Evolutionary conservation across 1,284 basidiomycete genomes (phyloP).

Genomic region (Austroboletus olivaceoglutinosus): DNA sequence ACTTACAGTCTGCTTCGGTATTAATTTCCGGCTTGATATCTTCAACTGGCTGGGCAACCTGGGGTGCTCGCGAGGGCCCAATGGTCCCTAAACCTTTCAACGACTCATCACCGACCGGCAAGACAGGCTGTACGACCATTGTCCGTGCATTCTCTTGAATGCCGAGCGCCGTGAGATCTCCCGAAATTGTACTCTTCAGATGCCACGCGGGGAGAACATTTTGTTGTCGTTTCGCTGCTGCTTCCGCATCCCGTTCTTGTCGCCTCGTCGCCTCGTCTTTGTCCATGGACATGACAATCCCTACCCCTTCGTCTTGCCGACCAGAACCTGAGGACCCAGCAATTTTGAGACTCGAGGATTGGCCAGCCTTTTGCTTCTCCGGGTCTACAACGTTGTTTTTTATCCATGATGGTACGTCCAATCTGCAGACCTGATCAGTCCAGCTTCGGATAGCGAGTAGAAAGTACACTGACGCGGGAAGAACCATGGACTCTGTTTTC

Average conservation of each 20-base stretch:
- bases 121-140: slow-evolving; percentile 35
- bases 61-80: slow-evolving; percentile 37
- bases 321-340: slow-evolving; percentile 63
- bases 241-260: slow-evolving; percentile 65
- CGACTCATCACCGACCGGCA: slow-evolving; percentile 63
- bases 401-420: slow-evolving; percentile 82
- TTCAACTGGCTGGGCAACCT: slow-evolving; percentile 31
- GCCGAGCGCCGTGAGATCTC: slow-evolving; percentile 85
- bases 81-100: slow-evolving; percentile 61
- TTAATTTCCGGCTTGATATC: slow-evolving; percentile 58
- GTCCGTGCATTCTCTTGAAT: slow-evolving; percentile 60
- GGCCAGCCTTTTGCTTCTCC: slow-evolving; percentile 52
- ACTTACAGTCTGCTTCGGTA: slow-evolving; percentile 63
- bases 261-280: slow-evolving; percentile 72
- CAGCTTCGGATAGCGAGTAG: not conserved
- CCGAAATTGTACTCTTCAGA: slow-evolving; percentile 91
- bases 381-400: slow-evolving; percentile 61
- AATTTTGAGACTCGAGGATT: slow-evolving; percentile 60
- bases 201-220: slow-evolving; percentile 94
- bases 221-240: slow-evolving; percentile 79
- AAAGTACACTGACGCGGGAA: slow-evolving; percentile 62
- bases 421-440: slow-evolving; percentile 42
- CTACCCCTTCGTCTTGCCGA: slow-evolving; percentile 70
- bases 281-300: slow-evolving; percentile 78
- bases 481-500: slow-evolving; percentile 83